Percentiles rank a stretch among this genome's conserved stretches.
Conservation (phyloP, 495 filamentous ascomycete genomes). For the Hypoxylon subgilvum region DNA sequence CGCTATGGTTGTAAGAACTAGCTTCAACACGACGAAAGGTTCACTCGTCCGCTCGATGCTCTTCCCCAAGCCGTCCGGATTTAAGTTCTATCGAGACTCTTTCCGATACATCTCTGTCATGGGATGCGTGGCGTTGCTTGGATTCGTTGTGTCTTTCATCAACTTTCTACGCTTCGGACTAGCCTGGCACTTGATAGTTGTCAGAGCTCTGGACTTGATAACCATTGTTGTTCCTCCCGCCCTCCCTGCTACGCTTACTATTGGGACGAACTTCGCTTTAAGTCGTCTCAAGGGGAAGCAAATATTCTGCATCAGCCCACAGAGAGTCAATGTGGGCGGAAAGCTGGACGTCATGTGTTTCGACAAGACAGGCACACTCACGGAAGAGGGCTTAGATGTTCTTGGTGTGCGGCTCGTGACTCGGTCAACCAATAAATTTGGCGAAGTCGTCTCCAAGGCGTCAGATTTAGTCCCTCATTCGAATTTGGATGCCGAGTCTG, state of each 20-base stretch:
- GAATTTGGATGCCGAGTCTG: conserved; percentile 59
- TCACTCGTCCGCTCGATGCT: conserved; percentile 97
- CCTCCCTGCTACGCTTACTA: conserved; percentile 93
- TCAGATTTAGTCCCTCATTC: conserved; percentile 62
- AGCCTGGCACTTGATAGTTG: conserved; percentile 85
- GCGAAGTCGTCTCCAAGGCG: conserved; percentile 53
- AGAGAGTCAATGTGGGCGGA: conserved; percentile 92
- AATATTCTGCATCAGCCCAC: conserved; percentile 97
- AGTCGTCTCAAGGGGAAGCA: conserved; percentile 81
- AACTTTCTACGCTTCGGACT: conserved; percentile 88
- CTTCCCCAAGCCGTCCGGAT: conserved; percentile 95
- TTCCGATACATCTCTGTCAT: conserved; percentile 99
- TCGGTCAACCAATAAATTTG: conserved; percentile 60
- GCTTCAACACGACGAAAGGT: conserved; percentile 97
- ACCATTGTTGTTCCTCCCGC: conserved; percentile 98
- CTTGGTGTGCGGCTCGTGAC: conserved; percentile 82
- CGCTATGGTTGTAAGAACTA: conserved; percentile 88
- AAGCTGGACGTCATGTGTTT: conserved; percentile 97
- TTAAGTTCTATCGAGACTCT: conserved; percentile 97
- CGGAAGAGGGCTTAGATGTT: conserved; percentile 95
- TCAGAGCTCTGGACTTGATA: conserved; percentile 92
- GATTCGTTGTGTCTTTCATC: conserved; percentile 87
- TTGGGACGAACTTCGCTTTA: conserved; percentile 94
- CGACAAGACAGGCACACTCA: conserved; percentile 97
- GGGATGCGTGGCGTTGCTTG: conserved; percentile 83